A percentile compares a stretch with the other conserved stretches of the same genome.
These are phyloP conservation scores for Hypoxylon cercidicola DNA, from an alignment of 495 filamentous ascomycete genomes.

Conservation along the genomic window DNA sequence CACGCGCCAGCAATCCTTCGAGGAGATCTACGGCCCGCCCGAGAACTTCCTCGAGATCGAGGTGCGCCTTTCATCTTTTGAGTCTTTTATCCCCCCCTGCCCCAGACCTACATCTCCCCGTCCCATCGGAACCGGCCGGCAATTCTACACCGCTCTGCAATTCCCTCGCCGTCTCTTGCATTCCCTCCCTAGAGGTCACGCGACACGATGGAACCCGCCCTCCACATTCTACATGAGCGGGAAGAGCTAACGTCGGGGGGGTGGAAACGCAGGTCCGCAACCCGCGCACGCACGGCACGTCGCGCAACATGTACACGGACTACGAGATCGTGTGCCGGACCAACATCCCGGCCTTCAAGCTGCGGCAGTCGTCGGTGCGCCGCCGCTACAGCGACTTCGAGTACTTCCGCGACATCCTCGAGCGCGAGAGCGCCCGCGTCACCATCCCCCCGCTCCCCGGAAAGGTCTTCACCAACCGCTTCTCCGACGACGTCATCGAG, in stretches of 20 bases:
- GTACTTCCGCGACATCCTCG: slow-evolving; percentile 97
- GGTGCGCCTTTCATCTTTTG: slow-evolving; percentile 59
- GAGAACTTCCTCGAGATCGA: slow-evolving; percentile 99
- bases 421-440: slow-evolving; percentile 92
- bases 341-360: slow-evolving; percentile 98
- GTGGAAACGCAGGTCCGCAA: slow-evolving; percentile 96
- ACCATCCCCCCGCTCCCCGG: slow-evolving; percentile 96
- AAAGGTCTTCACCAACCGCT: slow-evolving; percentile 98
- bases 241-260: too few species aligned
- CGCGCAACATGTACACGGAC: slow-evolving; percentile 96
- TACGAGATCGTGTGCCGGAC: slow-evolving; percentile 97
- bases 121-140: background rate
- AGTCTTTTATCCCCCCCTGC: too few species aligned
- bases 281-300: slow-evolving; percentile 93
- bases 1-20: slow-evolving; percentile 90
- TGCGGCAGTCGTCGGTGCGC: slow-evolving; percentile 81
- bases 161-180: slow-evolving; percentile 8
- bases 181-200: slow-evolving; percentile 12
- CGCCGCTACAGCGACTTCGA: slow-evolving; percentile 98
- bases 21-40: slow-evolving; percentile 98
- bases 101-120: background rate
- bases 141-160: slow-evolving; percentile 6
- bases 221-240: too few species aligned
- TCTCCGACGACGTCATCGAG: slow-evolving; percentile 98
- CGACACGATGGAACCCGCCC: slow-evolving; percentile 23